These are phyloP conservation scores for Karstenula rhodostoma DNA, from an alignment of 2,329 filamentous ascomycete genomes.

Conservation along the genomic window DNA sequence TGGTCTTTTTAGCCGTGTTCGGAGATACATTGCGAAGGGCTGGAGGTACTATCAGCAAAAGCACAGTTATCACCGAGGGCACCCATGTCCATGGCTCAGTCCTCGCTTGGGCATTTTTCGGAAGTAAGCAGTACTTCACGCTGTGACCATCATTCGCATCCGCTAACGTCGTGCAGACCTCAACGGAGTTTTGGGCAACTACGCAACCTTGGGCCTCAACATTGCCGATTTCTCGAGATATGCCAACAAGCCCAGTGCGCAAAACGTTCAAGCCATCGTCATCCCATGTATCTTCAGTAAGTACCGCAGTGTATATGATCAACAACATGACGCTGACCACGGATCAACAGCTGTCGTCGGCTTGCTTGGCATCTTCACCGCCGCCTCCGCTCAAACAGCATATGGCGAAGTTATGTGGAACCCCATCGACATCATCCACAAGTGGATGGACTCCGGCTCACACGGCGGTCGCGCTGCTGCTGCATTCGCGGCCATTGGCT, in stretches of 20 bases:
- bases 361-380: conserved; percentile 49
- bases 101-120: conserved; percentile 35
- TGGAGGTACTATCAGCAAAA: conserved; percentile 38
- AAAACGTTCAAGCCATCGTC: conserved; percentile 48
- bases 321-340: background rate
- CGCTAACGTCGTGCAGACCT: conserved; percentile 21
- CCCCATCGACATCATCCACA: conserved; percentile 46
- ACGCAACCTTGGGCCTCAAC: conserved; percentile 40
- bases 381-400: conserved; percentile 42
- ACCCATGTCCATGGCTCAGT: conserved; percentile 32
- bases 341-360: conserved; percentile 38
- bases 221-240: conserved; percentile 54
- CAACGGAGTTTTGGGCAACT: conserved; percentile 39
- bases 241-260: conserved; percentile 42
- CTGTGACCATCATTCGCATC: background rate
- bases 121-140: background rate
- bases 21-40: conserved; percentile 31
- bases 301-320: background rate
- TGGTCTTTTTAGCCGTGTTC: conserved; percentile 37
- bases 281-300: conserved; percentile 37
- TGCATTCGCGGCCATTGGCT: conserved; percentile 36
- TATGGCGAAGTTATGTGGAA: conserved; percentile 45
- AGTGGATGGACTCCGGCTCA: conserved; percentile 50
- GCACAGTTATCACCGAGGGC: conserved; percentile 40
- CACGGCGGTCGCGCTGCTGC: conserved; percentile 34